These are phyloP conservation scores for Malassezia equina DNA, from an alignment of 1,284 basidiomycete species.

Conservation along the genomic window DNA sequence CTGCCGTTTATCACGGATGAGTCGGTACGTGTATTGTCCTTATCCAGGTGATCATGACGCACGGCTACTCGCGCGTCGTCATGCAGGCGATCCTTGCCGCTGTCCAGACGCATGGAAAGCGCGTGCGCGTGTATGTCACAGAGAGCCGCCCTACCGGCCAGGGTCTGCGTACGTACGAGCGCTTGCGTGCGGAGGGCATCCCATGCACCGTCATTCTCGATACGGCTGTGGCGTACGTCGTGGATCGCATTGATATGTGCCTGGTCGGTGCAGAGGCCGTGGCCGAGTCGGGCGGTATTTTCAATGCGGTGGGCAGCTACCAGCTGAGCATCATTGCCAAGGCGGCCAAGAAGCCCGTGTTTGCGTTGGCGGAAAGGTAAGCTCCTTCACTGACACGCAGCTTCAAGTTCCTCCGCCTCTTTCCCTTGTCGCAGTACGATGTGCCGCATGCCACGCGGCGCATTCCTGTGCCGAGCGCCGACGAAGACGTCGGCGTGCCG, in stretches of 20 bases:
- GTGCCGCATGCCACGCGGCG: constrained; percentile 54
- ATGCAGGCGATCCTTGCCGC: constrained; percentile 74
- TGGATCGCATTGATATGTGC: constrained; percentile 88
- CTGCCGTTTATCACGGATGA: constrained; percentile 89
- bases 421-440: constrained; percentile 92
- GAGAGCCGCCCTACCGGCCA: constrained; percentile 78
- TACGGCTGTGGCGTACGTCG: constrained; percentile 89
- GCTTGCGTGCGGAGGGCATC: constrained; percentile 61
- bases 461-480: constrained; percentile 25
- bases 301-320: constrained; percentile 73
- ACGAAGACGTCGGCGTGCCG: background rate
- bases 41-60: constrained; percentile 62
- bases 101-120: constrained; percentile 66
- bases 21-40: constrained; percentile 54
- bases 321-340: constrained; percentile 94
- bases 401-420: constrained; percentile 94
- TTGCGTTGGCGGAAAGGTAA: constrained; percentile 70
- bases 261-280: constrained; percentile 95
- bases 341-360: constrained; percentile 87
- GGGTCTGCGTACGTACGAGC: constrained; percentile 35
- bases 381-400: constrained; percentile 40
- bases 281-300: constrained; percentile 64
- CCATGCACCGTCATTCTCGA: constrained; percentile 91
- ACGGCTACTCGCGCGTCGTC: constrained; percentile 90
- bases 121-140: constrained; percentile 93